Conservation (phyloP, 192 early-diverging fungal genomes). For the Linnemannia hyalina region DNA sequence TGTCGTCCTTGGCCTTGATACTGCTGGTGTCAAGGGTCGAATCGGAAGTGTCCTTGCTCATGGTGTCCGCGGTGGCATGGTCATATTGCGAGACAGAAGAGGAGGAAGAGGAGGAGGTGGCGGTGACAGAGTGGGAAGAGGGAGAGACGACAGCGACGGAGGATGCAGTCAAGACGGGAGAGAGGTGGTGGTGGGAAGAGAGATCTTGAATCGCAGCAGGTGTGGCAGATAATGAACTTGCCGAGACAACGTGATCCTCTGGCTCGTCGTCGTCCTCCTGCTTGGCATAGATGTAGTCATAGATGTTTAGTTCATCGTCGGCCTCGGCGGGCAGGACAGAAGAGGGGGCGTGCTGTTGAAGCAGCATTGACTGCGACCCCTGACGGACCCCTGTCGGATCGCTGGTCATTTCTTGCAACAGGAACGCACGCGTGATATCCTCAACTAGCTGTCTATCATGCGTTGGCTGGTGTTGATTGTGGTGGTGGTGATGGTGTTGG, state of each 20-base stretch:
- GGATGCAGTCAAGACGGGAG: slow-evolving; percentile 3
- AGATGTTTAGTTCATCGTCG: slow-evolving; percentile 53
- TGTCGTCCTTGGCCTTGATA: slow-evolving; percentile 24
- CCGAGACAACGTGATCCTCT: slow-evolving; percentile 16
- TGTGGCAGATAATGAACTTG: slow-evolving; percentile 9
- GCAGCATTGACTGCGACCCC: slow-evolving; percentile 11
- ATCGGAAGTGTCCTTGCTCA: slow-evolving; percentile 1
- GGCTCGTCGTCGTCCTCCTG: slow-evolving; percentile 42
- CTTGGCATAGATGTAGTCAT: slow-evolving; percentile 53
- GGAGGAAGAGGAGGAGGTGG: slow-evolving; percentile 5
- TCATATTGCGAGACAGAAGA: slow-evolving; percentile 11
- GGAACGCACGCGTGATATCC: slow-evolving; percentile 32
- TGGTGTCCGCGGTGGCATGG: background rate
- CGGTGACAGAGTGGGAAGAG: background rate
- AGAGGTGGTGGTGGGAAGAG: background rate
- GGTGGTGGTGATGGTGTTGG: slow-evolving; percentile 17
- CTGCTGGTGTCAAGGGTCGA: background rate
- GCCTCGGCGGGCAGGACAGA: background rate
- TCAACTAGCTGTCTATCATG: slow-evolving; percentile 19
- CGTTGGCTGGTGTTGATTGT: slow-evolving; percentile 18
- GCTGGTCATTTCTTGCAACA: slow-evolving; percentile 27
- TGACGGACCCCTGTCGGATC: slow-evolving; percentile 16
- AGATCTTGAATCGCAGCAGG: background rate
- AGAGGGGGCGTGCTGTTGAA: slow-evolving; percentile 12
- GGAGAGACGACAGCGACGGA: slow-evolving; percentile 4